Percentiles rank a stretch among this genome's conserved stretches.
These are phyloP conservation scores for Cardiospermum halicacabum DNA, from an alignment of 345 rosid species.

Conservation along the genomic window DNA sequence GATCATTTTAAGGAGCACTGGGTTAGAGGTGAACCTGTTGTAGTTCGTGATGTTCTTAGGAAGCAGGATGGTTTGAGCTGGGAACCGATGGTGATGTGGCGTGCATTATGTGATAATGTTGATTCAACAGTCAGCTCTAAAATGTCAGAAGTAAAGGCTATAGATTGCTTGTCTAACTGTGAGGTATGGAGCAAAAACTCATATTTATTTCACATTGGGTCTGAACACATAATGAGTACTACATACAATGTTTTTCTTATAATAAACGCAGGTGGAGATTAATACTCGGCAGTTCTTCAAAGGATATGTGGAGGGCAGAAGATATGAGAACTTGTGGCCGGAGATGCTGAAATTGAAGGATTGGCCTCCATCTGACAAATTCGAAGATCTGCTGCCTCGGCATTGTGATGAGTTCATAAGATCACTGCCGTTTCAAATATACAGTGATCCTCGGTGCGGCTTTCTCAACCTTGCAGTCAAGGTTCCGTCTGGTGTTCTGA, in stretches of 20 bases:
- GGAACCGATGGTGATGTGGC: slow-evolving; percentile 98
- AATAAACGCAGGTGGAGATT: slow-evolving; percentile 67
- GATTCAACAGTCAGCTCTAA: slow-evolving; percentile 37
- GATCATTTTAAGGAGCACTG: slow-evolving; percentile 60
- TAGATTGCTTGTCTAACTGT: slow-evolving; percentile 71
- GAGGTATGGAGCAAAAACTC: too few relatives aligned
- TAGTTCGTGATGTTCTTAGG: slow-evolving; percentile 54
- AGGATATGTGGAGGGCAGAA: slow-evolving; percentile 65
- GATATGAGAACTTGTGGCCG: slow-evolving; percentile 42
- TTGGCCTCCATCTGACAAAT: slow-evolving; percentile 93
- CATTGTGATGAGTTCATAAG: slow-evolving; percentile 85
- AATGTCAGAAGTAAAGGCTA: slow-evolving; percentile 61
- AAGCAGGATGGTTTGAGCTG: slow-evolving; percentile 66
- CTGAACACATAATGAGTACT: too few relatives aligned
- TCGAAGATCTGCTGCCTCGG: slow-evolving; percentile 84
- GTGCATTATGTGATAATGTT: slow-evolving; percentile 59
- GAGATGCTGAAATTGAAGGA: slow-evolving; percentile 77
- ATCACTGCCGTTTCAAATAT: slow-evolving; percentile 92
- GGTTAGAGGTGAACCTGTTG: slow-evolving; percentile 81
- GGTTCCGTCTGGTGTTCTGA: slow-evolving; percentile 91
- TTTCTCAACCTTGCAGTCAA: slow-evolving; percentile 93
- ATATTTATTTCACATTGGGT: too few relatives aligned
- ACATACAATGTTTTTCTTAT: slow-evolving; percentile 17
- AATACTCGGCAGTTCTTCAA: slow-evolving; percentile 62
- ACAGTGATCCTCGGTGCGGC: slow-evolving; percentile 88